phyloP scores from a whole-genome alignment of 2,329 filamentous ascomycete species.

The Stemphylium lycopersici region DNA sequence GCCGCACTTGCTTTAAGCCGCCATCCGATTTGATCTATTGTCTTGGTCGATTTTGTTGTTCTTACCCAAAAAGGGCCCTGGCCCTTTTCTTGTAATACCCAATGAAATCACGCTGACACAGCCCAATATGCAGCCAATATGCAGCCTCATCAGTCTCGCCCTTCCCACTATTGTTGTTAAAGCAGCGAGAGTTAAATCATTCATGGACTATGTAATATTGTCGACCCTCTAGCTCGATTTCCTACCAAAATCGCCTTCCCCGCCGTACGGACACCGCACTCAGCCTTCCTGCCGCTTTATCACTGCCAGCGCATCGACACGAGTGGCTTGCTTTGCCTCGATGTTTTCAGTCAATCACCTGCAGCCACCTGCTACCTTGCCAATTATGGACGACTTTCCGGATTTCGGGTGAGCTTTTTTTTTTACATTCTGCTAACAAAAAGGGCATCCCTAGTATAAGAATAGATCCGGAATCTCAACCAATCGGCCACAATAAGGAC shows the following conservation, averaged over 20 bases:
- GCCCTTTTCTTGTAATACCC: neutral
- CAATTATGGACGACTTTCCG: conserved; percentile 2
- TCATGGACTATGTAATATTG: neutral
- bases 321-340: neutral
- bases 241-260: neutral
- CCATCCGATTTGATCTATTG: neutral
- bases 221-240: neutral
- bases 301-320: neutral
- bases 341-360: neutral
- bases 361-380: neutral
- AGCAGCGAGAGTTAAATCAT: neutral
- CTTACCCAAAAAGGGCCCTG: conserved; percentile 3
- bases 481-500: too few species aligned
- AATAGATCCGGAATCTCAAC: too few species aligned
- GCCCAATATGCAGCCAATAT: neutral
- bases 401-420: conserved; percentile 4
- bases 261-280: neutral
- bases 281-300: conserved; percentile 3
- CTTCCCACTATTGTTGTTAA: neutral
- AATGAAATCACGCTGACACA: neutral
- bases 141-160: neutral
- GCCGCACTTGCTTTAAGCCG: too few species aligned
- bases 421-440: conserved; percentile 8
- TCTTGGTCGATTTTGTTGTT: neutral
- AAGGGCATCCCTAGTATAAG: too few species aligned